These are phyloP conservation scores for Leucocoprinus birnbaumii DNA, from an alignment of 768 basidiomycete genomes.

Conservation along the genomic window DNA sequence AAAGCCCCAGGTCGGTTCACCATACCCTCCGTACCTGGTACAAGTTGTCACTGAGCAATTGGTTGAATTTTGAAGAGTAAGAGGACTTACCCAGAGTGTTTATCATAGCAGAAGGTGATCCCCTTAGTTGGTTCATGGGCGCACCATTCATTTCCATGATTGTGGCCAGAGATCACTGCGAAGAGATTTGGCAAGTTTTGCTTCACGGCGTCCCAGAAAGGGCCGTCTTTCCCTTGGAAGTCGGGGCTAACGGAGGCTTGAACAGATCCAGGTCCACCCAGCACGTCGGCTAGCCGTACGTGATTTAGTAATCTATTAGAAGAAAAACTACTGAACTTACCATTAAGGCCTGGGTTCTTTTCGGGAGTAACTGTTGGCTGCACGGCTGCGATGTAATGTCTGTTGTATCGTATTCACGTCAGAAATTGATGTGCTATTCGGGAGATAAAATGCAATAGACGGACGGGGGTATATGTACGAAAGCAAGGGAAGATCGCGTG, in stretches of 20 bases:
- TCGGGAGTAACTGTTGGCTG: conserved; percentile 30
- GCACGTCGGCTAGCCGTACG: conserved; percentile 48
- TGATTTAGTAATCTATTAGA: neutral
- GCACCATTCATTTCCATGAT: conserved; percentile 83
- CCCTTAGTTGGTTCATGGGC: conserved; percentile 60
- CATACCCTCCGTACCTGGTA: conserved; percentile 65
- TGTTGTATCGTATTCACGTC: conserved; percentile 16
- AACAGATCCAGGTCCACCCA: conserved; percentile 52
- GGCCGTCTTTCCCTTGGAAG: conserved; percentile 43
- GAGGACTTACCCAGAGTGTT: conserved; percentile 63
- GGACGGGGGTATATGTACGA: conserved; percentile 76
- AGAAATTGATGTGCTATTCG: neutral
- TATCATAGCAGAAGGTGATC: conserved; percentile 73
- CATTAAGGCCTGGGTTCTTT: conserved; percentile 42
- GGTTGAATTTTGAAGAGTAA: neutral
- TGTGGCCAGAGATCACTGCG: conserved; percentile 71
- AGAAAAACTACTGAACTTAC: conserved; percentile 16
- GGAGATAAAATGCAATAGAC: too few relatives aligned
- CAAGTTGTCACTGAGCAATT: neutral
- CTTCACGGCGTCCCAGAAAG: conserved; percentile 64
- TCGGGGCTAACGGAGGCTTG: conserved; percentile 45
- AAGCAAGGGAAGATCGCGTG: conserved; percentile 55
- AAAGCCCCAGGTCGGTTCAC: conserved; percentile 49
- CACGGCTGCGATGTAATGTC: conserved; percentile 33
- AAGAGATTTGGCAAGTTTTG: conserved; percentile 62